phyloP scores from a whole-genome alignment of 23 red algal genomes.

The Gracilaria gracilis region DNA sequence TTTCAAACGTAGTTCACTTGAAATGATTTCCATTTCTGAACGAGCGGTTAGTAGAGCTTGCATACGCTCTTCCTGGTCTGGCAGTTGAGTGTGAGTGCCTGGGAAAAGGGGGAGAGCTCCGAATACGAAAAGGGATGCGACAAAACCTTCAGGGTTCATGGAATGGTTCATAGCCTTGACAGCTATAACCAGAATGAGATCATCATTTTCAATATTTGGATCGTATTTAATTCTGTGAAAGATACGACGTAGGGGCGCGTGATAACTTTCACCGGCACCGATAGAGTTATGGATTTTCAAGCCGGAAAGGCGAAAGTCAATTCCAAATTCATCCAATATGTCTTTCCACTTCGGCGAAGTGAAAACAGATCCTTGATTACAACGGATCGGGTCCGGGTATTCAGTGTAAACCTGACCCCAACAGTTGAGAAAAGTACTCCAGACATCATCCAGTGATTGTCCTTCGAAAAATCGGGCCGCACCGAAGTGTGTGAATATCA shows the following conservation, averaged over 20 bases:
- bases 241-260: background rate
- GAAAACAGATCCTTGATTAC: conserved; percentile 21
- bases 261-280: conserved; percentile 11
- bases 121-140: conserved; percentile 25
- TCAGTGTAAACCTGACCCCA: conserved; percentile 25
- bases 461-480: conserved; percentile 22
- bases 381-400: conserved; percentile 15
- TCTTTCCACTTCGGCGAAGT: background rate
- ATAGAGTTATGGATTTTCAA: conserved; percentile 58
- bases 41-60: conserved; percentile 2
- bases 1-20: background rate
- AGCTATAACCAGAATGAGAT: background rate
- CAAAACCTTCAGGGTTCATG: conserved; percentile 55
- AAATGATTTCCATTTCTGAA: conserved; percentile 47
- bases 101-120: background rate
- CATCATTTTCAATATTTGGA: background rate
- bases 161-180: conserved; percentile 45
- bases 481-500: conserved; percentile 22
- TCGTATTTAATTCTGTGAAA: conserved; percentile 31
- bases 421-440: conserved; percentile 53
- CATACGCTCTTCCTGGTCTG: conserved; percentile 41
- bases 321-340: background rate
- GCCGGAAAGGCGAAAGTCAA: conserved; percentile 20
- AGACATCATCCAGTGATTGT: conserved; percentile 1
- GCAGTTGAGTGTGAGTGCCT: background rate